Percentiles rank a stretch among this genome's conserved stretches.
These are phyloP conservation scores for Hypericum androsaemum DNA, from an alignment of 345 rosid genomes.

Conservation along the genomic window DNA sequence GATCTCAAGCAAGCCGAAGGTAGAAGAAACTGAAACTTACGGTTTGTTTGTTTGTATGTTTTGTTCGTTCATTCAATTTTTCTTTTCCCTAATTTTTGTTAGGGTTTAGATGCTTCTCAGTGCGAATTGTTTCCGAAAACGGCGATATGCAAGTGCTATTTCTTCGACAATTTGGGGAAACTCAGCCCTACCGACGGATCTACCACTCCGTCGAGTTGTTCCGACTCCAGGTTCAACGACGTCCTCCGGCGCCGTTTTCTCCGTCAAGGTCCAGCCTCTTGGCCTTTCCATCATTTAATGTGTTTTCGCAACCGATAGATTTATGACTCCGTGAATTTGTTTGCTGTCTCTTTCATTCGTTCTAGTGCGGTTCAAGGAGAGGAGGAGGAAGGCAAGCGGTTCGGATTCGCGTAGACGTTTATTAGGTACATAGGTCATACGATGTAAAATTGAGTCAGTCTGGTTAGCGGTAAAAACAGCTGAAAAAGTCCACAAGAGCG, in stretches of 20 bases:
- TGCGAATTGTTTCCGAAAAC: constrained; percentile 48
- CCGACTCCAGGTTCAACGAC: constrained; percentile 43
- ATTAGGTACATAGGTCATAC: constrained; percentile 29
- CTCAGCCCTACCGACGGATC: constrained; percentile 15
- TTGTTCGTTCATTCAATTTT: background rate
- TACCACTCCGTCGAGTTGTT: constrained; percentile 26
- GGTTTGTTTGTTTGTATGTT: background rate
- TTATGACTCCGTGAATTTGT: background rate
- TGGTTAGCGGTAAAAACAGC: no score
- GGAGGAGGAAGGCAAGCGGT: constrained; percentile 27
- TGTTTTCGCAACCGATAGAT: background rate
- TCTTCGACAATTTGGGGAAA: constrained; percentile 73
- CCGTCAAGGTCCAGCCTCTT: constrained; percentile 41
- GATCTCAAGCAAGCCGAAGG: constrained; percentile 82
- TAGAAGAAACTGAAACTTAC: constrained; percentile 41
- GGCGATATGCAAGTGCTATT: constrained; percentile 78
- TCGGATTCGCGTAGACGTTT: constrained; percentile 22
- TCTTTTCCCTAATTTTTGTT: background rate
- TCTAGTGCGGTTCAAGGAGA: constrained; percentile 47
- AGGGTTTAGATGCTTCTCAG: constrained; percentile 38
- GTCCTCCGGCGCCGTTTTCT: constrained; percentile 76
- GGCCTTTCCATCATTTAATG: background rate
- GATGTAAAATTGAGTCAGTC: background rate
- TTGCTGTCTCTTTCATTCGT: constrained; percentile 9
- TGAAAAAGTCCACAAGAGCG: no score